Evolutionary conservation across 1,284 basidiomycete genomes (phyloP).

Genomic region (Malassezia arunalokei): DNA sequence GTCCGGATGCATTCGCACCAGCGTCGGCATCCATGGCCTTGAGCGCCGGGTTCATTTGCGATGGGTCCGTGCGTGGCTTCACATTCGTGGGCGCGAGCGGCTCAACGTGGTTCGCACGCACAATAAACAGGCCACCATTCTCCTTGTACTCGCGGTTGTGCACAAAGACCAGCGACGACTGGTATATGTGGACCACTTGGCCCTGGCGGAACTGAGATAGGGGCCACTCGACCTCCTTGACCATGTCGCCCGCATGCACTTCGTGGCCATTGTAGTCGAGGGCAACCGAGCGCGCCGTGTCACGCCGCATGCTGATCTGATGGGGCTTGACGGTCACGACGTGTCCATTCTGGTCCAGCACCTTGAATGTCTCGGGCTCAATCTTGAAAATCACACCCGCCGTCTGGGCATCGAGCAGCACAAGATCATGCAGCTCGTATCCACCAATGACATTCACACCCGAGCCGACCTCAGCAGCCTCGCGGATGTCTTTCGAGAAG

Average conservation of each 20-base stretch:
- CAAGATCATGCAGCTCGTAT: constrained; percentile 89
- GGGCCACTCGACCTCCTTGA: constrained; percentile 84
- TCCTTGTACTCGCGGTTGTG: constrained; percentile 81
- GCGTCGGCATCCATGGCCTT: constrained; percentile 21
- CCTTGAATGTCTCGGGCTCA: constrained; percentile 84
- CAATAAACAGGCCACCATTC: constrained; percentile 88
- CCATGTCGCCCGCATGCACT: constrained; percentile 67
- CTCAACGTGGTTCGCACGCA: constrained; percentile 49
- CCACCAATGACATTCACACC: constrained; percentile 77
- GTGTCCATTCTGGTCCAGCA: constrained; percentile 78
- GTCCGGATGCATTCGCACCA: constrained; percentile 28
- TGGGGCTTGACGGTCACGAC: constrained; percentile 79
- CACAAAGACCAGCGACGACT: constrained; percentile 85
- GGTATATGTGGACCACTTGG: constrained; percentile 82
- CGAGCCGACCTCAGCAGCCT: constrained; percentile 87
- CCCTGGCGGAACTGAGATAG: constrained; percentile 66
- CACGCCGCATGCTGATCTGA: constrained; percentile 75
- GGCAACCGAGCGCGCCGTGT: constrained; percentile 71
- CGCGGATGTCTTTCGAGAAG: constrained; percentile 91
- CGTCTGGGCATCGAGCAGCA: constrained; percentile 85
- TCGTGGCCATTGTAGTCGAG: constrained; percentile 75
- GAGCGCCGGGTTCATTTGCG: constrained; percentile 86
- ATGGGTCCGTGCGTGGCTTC: constrained; percentile 54
- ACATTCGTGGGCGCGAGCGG: constrained; percentile 57
- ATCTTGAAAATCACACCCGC: constrained; percentile 96